These are phyloP conservation scores for Mercurialis annua DNA, from an alignment of 345 rosid genomes.

Conservation along the genomic window DNA sequence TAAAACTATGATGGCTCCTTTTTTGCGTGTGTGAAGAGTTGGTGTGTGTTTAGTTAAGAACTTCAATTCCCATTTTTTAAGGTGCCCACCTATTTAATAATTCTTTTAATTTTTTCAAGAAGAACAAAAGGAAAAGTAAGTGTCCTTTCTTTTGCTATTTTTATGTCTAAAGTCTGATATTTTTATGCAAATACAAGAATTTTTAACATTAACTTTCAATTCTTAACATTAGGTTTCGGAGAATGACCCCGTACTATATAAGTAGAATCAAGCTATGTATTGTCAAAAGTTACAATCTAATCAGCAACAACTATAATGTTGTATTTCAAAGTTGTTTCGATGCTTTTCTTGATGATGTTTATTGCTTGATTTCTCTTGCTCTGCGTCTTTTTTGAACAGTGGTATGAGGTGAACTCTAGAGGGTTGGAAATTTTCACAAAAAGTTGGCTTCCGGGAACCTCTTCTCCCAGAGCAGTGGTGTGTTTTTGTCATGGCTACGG, in stretches of 20 bases:
- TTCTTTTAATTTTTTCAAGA: no score
- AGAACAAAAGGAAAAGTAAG: no score
- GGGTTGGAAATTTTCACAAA: slow-evolving; percentile 84
- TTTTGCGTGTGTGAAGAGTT: not conserved
- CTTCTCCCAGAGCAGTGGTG: slow-evolving; percentile 65
- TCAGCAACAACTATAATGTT: not conserved
- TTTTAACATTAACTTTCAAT: not conserved
- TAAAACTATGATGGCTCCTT: not conserved
- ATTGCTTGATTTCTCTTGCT: not conserved
- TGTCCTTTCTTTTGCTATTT: not conserved
- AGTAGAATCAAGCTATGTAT: not conserved
- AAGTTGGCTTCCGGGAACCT: slow-evolving; percentile 73
- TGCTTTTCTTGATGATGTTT: not conserved
- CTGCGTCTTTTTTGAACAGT: slow-evolving; percentile 38
- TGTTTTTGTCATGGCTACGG: slow-evolving; percentile 96
- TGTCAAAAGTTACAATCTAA: not conserved
- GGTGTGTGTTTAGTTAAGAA: slow-evolving; percentile 1
- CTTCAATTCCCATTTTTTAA: not conserved
- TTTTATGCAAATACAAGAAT: not conserved
- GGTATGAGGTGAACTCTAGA: slow-evolving; percentile 73
- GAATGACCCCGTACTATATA: not conserved
- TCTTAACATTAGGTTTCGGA: no score
- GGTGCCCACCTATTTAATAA: no score
- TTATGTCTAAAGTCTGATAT: not conserved
- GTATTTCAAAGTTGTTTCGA: not conserved